Conservation (phyloP, 768 basidiomycete genomes). For the Nidularia sp. region DNA sequence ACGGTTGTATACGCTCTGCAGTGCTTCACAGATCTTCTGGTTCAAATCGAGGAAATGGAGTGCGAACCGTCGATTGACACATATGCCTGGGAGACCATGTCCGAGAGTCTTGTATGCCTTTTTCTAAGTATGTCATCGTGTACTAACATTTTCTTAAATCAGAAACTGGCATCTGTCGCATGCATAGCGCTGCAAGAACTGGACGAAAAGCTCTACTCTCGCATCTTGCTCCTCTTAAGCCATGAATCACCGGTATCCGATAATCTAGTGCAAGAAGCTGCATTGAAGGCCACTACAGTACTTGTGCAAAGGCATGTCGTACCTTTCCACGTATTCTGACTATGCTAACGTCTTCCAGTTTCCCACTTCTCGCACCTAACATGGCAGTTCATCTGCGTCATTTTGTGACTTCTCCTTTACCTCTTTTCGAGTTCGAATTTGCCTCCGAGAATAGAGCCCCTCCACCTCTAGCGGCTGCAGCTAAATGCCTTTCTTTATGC, state of each 20-base stretch:
- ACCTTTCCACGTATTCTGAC: neutral
- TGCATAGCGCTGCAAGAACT: slow-evolving; percentile 67
- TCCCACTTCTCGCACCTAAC: slow-evolving; percentile 70
- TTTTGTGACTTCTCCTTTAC: slow-evolving; percentile 84
- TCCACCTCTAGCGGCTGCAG: slow-evolving; percentile 78
- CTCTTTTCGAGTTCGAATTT: slow-evolving; percentile 86
- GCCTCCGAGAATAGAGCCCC: slow-evolving; percentile 68
- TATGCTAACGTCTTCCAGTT: slow-evolving; percentile 38
- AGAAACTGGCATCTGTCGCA: slow-evolving; percentile 88
- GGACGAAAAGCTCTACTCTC: slow-evolving; percentile 64
- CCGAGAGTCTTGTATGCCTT: slow-evolving; percentile 72
- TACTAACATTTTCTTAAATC: neutral
- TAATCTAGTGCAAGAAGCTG: slow-evolving; percentile 84
- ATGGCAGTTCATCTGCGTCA: slow-evolving; percentile 80
- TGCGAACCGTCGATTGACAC: slow-evolving; percentile 75
- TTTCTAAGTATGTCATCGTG: neutral
- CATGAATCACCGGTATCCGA: slow-evolving; percentile 79
- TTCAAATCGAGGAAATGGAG: slow-evolving; percentile 82
- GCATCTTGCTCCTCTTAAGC: slow-evolving; percentile 72
- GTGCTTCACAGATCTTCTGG: slow-evolving; percentile 72
- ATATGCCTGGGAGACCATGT: slow-evolving; percentile 93
- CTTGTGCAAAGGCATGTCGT: slow-evolving; percentile 72
- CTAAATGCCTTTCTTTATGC: slow-evolving; percentile 86
- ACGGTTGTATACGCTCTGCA: slow-evolving; percentile 64
- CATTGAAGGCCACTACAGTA: slow-evolving; percentile 79